Conservation (phyloP, 2,329 filamentous ascomycete genomes). For the Trichoderma sp. region DNA sequence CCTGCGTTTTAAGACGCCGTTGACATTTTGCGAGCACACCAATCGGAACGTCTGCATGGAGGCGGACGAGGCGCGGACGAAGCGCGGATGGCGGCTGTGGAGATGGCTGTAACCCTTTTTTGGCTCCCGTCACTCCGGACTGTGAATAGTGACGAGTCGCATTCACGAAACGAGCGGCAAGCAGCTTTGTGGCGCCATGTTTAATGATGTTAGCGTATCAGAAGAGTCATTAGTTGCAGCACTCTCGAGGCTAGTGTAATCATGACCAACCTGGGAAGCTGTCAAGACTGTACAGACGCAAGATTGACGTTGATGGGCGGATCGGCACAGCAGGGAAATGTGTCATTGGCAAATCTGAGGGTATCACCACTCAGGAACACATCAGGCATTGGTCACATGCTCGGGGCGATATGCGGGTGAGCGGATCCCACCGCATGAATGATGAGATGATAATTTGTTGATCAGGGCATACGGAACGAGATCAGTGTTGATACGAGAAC, state of each 20-base stretch:
- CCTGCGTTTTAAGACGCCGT: background rate
- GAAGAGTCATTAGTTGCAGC: constrained; percentile 2
- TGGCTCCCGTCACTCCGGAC: background rate
- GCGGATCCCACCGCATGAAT: background rate
- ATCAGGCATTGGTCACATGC: constrained; percentile 11
- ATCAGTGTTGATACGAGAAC: background rate
- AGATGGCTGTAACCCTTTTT: constrained; percentile 6
- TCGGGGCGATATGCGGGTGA: constrained; percentile 5
- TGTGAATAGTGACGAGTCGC: constrained; percentile 13
- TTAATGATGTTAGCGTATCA: background rate
- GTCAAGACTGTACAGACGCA: background rate
- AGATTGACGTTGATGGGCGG: background rate
- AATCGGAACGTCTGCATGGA: constrained; percentile 12
- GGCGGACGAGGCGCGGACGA: background rate
- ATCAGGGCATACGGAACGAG: background rate
- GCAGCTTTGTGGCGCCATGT: constrained; percentile 6
- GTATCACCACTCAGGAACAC: background rate
- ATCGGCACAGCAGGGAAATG: background rate
- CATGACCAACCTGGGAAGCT: background rate
- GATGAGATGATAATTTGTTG: background rate
- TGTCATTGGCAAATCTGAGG: background rate
- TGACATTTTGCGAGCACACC: background rate
- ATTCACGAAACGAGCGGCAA: constrained; percentile 8
- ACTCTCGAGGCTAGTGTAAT: background rate
- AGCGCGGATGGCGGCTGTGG: constrained; percentile 1